Conservation (phyloP, 805 yeast genomes). For the Wickerhamomyces subpelliculosus region DNA sequence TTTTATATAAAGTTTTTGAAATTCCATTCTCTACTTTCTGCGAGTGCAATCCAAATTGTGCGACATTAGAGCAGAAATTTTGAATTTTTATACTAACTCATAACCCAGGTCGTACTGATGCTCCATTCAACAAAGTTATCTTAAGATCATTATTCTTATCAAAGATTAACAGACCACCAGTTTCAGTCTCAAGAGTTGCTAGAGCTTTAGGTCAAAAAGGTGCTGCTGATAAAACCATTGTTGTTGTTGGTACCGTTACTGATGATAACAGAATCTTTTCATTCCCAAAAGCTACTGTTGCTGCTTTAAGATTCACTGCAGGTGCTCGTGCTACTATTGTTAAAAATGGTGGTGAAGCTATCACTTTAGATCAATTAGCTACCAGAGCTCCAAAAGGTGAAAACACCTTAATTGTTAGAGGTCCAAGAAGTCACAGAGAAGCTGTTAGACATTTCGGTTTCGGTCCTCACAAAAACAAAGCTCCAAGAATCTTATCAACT, state of each 20-base stretch:
- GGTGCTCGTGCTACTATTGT: slow-evolving; percentile 96
- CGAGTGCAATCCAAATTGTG: slow-evolving; percentile 33
- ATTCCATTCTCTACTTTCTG: slow-evolving; percentile 26
- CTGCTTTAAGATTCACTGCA: slow-evolving; percentile 99
- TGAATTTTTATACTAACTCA: slow-evolving; percentile 28
- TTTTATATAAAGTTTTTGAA: too few relatives aligned
- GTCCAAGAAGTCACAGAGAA: slow-evolving; percentile 98
- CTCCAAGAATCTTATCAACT: slow-evolving; percentile 94
- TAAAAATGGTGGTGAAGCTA: slow-evolving; percentile 99
- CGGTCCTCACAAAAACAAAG: slow-evolving; percentile 99
- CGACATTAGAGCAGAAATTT: slow-evolving; percentile 44
- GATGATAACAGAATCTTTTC: slow-evolving; percentile 92
- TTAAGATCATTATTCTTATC: slow-evolving; percentile 93
- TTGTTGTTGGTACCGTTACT: slow-evolving; percentile 98
- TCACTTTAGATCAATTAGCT: slow-evolving; percentile 99
- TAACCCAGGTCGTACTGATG: slow-evolving; percentile 87
- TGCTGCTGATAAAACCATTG: slow-evolving; percentile 86
- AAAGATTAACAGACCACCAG: slow-evolving; percentile 99
- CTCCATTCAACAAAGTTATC: slow-evolving; percentile 97
- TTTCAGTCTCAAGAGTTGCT: slow-evolving; percentile 86
- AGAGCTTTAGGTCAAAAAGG: slow-evolving; percentile 78
- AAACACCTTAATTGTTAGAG: slow-evolving; percentile 97
- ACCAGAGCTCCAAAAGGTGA: slow-evolving; percentile 99
- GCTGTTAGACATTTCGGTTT: slow-evolving; percentile 99
- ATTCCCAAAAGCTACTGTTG: slow-evolving; percentile 95